phyloP scores from a whole-genome alignment of 352 stramenopile genomes.

The Pythium rishiriense region DNA sequence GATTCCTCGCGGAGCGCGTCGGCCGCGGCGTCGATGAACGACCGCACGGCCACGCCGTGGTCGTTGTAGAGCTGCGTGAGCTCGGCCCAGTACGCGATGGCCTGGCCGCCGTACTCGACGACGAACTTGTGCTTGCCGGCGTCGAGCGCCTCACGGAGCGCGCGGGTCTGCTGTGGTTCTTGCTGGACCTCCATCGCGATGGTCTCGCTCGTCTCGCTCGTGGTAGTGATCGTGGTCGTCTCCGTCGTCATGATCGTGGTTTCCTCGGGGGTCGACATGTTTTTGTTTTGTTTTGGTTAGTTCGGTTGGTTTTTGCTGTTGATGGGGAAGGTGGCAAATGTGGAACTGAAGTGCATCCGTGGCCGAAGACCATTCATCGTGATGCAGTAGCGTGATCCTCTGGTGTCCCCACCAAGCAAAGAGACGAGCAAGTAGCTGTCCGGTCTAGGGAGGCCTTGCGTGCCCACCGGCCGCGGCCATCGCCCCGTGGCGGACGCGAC shows the following conservation, averaged over 20 bases:
- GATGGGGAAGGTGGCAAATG: no score
- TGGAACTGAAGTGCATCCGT: no score
- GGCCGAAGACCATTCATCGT: no score
- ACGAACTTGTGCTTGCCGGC: conserved; percentile 34
- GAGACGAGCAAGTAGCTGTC: no score
- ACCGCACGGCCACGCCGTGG: conserved; percentile 32
- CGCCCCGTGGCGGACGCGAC: no score
- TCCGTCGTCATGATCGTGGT: conserved; percentile 6
- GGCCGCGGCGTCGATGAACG: conserved; percentile 48
- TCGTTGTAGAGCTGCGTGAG: conserved; percentile 48
- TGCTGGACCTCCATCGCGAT: conserved; percentile 1
- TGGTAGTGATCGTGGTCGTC: conserved; percentile 29
- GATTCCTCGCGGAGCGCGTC: conserved; percentile 58
- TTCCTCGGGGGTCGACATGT: conserved; percentile 8
- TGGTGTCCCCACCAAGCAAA: no score
- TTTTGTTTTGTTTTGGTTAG: not conserved
- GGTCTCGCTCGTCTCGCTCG: conserved; percentile 71
- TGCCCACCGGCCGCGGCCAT: no score
- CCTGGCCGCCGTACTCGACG: conserved; percentile 72
- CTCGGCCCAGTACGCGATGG: conserved; percentile 65
- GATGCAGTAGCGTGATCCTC: no score
- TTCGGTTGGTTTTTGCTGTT: no score
- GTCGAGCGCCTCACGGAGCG: conserved; percentile 25
- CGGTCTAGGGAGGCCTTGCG: no score
- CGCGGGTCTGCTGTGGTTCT: conserved; percentile 24